These are phyloP conservation scores for Aspergillus saccharolyticus DNA, from an alignment of 495 filamentous ascomycete genomes.

Conservation along the genomic window DNA sequence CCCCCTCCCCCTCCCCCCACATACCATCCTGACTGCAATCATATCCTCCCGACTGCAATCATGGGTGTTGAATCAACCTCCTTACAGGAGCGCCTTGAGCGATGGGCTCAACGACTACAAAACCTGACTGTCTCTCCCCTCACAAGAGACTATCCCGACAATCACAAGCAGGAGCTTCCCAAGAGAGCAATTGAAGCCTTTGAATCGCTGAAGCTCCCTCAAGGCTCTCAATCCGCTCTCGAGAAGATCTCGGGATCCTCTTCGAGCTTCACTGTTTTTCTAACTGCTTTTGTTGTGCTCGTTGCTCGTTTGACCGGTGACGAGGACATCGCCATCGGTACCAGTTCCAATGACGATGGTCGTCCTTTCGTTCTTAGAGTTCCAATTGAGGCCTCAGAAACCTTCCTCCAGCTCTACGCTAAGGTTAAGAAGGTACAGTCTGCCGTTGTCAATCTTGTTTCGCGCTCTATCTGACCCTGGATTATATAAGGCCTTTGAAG, in stretches of 20 bases:
- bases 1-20: constrained; percentile 12
- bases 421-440: constrained; percentile 44
- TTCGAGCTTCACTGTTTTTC: constrained; percentile 41
- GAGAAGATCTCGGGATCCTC: constrained; percentile 38
- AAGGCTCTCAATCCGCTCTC: constrained; percentile 33
- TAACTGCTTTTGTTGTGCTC: constrained; percentile 44
- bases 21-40: constrained; percentile 12
- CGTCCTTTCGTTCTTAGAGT: constrained; percentile 47
- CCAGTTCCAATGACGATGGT: constrained; percentile 39
- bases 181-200: constrained; percentile 46
- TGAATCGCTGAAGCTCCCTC: constrained; percentile 38
- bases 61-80: constrained; percentile 35
- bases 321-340: constrained; percentile 48
- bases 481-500: constrained; percentile 30
- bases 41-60: constrained; percentile 22
- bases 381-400: constrained; percentile 34
- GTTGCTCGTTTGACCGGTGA: constrained; percentile 50
- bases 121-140: constrained; percentile 47
- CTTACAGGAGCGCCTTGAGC: constrained; percentile 42
- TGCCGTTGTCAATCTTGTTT: not conserved
- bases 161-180: constrained; percentile 28
- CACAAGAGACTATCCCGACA: constrained; percentile 47
- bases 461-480: constrained; percentile 6
- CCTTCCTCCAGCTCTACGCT: constrained; percentile 38
- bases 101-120: constrained; percentile 45